Conservation (phyloP, 2,329 filamentous ascomycete genomes). For the Ceratocystis ficicola region DNA sequence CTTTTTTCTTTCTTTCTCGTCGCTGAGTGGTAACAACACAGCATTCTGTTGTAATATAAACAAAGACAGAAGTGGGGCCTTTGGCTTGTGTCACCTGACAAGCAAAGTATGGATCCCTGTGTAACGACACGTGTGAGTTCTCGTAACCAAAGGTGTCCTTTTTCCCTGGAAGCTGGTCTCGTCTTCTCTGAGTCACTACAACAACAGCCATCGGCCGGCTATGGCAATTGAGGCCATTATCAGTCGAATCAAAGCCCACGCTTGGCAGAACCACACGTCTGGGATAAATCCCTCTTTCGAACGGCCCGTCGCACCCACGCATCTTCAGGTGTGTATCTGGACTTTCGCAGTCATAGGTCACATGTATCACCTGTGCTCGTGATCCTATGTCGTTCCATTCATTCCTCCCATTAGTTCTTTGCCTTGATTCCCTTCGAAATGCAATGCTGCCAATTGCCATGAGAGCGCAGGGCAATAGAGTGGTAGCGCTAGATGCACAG, state of each 20-base stretch:
- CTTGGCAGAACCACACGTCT: too few species aligned
- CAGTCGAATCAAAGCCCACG: too few species aligned
- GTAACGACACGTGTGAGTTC: not conserved
- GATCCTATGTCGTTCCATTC: not conserved
- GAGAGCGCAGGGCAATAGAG: not conserved
- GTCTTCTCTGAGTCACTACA: too few species aligned
- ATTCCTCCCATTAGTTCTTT: constrained; percentile 7
- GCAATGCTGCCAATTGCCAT: not conserved
- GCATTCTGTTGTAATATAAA: not conserved
- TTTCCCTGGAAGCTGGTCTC: too few species aligned
- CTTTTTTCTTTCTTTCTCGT: too few species aligned
- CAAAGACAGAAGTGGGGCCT: not conserved
- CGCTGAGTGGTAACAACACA: too few species aligned
- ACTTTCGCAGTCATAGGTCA: not conserved
- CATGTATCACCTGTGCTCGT: not conserved
- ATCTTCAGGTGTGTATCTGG: not conserved
- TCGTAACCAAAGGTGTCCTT: not conserved
- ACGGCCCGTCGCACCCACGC: not conserved
- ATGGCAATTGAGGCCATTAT: too few species aligned
- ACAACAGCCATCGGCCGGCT: too few species aligned
- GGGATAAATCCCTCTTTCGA: too few species aligned
- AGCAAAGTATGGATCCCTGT: too few species aligned
- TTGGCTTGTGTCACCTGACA: not conserved
- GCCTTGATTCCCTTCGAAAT: not conserved
- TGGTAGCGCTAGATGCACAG: too few species aligned